Percentiles rank a stretch among this genome's conserved stretches.
phyloP scores from a whole-genome alignment of 2,329 filamentous ascomycete species.

The Pseudogymnoascus sp. region DNA sequence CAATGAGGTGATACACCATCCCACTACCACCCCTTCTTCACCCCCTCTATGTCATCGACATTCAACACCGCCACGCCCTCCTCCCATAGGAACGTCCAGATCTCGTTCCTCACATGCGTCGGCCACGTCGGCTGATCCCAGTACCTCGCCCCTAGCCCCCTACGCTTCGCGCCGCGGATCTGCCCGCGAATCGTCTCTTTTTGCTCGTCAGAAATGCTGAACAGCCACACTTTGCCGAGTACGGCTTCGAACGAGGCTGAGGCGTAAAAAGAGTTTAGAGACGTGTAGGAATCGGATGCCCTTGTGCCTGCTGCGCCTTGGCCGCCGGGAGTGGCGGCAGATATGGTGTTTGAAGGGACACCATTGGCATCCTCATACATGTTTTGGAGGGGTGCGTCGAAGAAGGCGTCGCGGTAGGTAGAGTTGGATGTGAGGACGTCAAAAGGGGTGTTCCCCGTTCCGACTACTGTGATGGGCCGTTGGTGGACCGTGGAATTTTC shows the following conservation, averaged over 20 bases:
- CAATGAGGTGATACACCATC: neutral
- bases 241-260: constrained; percentile 47
- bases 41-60: constrained; percentile 42
- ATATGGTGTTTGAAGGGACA: constrained; percentile 15
- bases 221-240: constrained; percentile 42
- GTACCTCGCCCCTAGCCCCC: constrained; percentile 50
- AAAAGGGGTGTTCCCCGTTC: constrained; percentile 58
- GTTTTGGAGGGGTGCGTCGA: constrained; percentile 54
- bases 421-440: constrained; percentile 44
- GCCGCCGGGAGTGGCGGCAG: constrained; percentile 18
- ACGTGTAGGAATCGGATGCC: constrained; percentile 35
- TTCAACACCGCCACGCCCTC: constrained; percentile 56
- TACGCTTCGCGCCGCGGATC: constrained; percentile 39
- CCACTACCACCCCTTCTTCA: neutral
- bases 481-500: constrained; percentile 43
- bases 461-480: constrained; percentile 60
- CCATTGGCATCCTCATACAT: constrained; percentile 27
- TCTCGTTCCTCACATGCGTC: constrained; percentile 41
- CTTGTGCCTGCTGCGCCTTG: constrained; percentile 39
- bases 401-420: constrained; percentile 55
- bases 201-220: constrained; percentile 40
- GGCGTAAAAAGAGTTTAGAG: constrained; percentile 59
- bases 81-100: constrained; percentile 49
- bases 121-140: constrained; percentile 56
- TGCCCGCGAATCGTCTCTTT: constrained; percentile 38